Percentiles rank a stretch among this genome's conserved stretches.
Conservation (phyloP, 73 alveolate genomes). For the Symbiodinium natans region DNA sequence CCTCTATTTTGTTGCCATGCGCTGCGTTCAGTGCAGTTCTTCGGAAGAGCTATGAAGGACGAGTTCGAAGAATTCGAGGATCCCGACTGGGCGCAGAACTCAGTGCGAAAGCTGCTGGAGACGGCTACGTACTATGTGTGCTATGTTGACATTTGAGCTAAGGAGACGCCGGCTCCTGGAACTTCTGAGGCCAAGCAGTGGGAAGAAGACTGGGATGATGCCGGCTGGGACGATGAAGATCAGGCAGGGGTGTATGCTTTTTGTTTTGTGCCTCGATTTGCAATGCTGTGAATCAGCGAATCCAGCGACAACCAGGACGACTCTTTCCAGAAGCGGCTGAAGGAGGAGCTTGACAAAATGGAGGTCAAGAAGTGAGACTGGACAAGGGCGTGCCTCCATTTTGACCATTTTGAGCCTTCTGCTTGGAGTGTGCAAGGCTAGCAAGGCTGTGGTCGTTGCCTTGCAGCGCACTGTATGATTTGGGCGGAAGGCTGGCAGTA, state of each 20-base stretch:
- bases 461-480: background rate
- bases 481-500: background rate
- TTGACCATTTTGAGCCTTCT: background rate
- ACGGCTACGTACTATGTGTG: too few species aligned
- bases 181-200: slow-evolving; percentile 83
- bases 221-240: slow-evolving; percentile 92
- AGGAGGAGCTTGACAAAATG: slow-evolving; percentile 84
- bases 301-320: slow-evolving; percentile 40
- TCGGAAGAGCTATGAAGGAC: background rate
- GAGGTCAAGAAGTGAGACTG: slow-evolving; percentile 46
- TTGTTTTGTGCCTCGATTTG: background rate
- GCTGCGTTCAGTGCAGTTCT: background rate
- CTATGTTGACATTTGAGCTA: background rate
- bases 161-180: slow-evolving; percentile 90
- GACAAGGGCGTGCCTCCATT: background rate
- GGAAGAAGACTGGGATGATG: slow-evolving; percentile 94
- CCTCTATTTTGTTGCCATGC: background rate
- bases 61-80: slow-evolving; percentile 83
- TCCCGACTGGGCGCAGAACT: slow-evolving; percentile 61
- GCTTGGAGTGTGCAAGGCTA: background rate
- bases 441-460: background rate
- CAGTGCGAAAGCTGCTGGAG: too few species aligned
- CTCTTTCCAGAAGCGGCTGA: slow-evolving; percentile 86
- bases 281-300: too few species aligned
- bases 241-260: slow-evolving; percentile 1